These are phyloP conservation scores for Calonectria hawksworthii DNA, from an alignment of 2,329 filamentous ascomycete genomes.

Conservation along the genomic window DNA sequence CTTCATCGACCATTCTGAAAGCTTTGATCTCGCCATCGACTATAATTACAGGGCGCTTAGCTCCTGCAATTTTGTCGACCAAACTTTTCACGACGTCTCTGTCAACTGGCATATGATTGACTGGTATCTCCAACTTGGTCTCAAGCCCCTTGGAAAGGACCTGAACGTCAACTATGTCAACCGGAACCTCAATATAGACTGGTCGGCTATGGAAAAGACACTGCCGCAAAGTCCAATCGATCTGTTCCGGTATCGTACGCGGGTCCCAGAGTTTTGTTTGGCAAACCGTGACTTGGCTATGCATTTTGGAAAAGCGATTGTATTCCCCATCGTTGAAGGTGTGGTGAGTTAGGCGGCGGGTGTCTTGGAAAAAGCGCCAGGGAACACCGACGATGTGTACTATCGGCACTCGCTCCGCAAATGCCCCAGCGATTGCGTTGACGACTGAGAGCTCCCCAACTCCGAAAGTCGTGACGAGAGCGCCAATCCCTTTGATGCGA, in stretches of 20 bases:
- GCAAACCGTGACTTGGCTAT: conserved; percentile 62
- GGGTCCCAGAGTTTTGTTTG: conserved; percentile 61
- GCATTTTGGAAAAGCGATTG: conserved; percentile 64
- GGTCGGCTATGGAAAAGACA: conserved; percentile 67
- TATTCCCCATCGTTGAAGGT: conserved; percentile 70
- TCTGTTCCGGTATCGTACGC: conserved; percentile 60
- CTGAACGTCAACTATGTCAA: conserved; percentile 61
- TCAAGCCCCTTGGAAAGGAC: conserved; percentile 46
- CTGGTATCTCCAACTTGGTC: conserved; percentile 40
- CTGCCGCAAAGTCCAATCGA: conserved; percentile 64
- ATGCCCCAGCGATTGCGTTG: conserved; percentile 71
- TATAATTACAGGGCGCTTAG: conserved; percentile 64
- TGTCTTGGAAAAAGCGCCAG: conserved; percentile 57
- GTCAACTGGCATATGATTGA: not conserved
- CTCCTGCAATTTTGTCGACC: conserved; percentile 57
- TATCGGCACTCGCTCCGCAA: conserved; percentile 67
- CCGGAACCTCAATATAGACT: conserved; percentile 69
- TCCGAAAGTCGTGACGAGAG: conserved; percentile 71
- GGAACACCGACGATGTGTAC: conserved; percentile 72
- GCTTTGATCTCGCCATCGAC: conserved; percentile 65
- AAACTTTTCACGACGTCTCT: conserved; percentile 49
- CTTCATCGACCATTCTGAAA: conserved; percentile 55
- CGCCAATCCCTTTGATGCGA: conserved; percentile 64
- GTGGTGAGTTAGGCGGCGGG: conserved; percentile 63
- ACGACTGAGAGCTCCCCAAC: conserved; percentile 71